Evolutionary conservation across 805 yeast genomes (phyloP).

Genomic region (Metschnikowia proteae): DNA sequence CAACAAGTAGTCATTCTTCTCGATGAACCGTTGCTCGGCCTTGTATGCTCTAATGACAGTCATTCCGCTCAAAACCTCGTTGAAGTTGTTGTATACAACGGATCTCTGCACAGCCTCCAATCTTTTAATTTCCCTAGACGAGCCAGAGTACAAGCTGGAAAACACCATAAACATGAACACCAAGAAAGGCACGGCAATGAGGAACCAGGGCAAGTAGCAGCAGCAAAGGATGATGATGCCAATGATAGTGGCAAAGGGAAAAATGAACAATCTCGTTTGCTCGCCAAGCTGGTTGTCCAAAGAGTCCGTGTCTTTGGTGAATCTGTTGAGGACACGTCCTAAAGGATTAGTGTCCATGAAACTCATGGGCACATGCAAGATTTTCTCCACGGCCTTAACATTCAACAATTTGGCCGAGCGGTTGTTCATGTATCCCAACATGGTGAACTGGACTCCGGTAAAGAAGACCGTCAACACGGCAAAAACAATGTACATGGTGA

Average conservation of each 20-base stretch:
- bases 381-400: constrained; percentile 34
- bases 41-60: constrained; percentile 44
- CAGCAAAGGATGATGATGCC: constrained; percentile 42
- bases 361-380: constrained; percentile 42
- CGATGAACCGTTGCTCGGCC: constrained; percentile 29
- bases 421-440: constrained; percentile 43
- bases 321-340: constrained; percentile 43
- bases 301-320: constrained; percentile 45
- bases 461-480: constrained; percentile 37
- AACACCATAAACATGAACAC: constrained; percentile 34
- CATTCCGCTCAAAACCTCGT: constrained; percentile 48
- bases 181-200: constrained; percentile 52
- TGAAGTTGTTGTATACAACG: constrained; percentile 46
- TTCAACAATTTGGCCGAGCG: constrained; percentile 34
- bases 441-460: constrained; percentile 37
- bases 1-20: constrained; percentile 41
- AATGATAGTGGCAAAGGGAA: constrained; percentile 36
- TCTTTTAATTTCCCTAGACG: constrained; percentile 46
- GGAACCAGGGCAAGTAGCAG: constrained; percentile 52
- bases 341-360: constrained; percentile 42
- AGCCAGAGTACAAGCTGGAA: constrained; percentile 46
- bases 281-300: constrained; percentile 44
- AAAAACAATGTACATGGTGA: constrained; percentile 33
- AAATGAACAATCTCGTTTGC: constrained; percentile 38
- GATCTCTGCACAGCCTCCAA: constrained; percentile 48